Percentiles rank a stretch among this genome's conserved stretches.
Evolutionary conservation across 2,329 filamentous ascomycete genomes (phyloP).

Genomic region (Epichloe aotearoae): DNA sequence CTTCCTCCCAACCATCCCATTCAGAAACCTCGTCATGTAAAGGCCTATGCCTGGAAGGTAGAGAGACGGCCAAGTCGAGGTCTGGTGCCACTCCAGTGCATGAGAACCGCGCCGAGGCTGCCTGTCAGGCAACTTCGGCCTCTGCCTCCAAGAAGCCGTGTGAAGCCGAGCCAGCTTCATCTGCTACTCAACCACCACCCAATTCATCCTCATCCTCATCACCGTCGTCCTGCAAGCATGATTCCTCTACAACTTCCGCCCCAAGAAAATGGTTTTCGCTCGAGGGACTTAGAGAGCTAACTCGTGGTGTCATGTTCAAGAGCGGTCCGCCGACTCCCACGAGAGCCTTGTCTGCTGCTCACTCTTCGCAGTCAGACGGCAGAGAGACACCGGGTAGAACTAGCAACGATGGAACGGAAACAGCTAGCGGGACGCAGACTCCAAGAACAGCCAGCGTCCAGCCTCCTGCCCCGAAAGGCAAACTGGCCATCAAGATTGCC

Average conservation of each 20-base stretch:
- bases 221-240: constrained; percentile 25
- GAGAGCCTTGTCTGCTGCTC: constrained; percentile 61
- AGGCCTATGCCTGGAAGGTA: constrained; percentile 14
- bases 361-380: constrained; percentile 35
- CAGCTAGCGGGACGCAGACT: constrained; percentile 38
- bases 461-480: constrained; percentile 65
- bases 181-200: constrained; percentile 1
- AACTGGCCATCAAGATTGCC: constrained; percentile 76
- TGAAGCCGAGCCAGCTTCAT: not conserved
- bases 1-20: constrained; percentile 35
- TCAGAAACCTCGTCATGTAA: constrained; percentile 18
- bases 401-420: constrained; percentile 28
- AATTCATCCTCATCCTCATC: constrained; percentile 6
- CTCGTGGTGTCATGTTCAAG: constrained; percentile 61
- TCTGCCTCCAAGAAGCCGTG: not conserved
- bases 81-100: not conserved
- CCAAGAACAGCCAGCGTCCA: constrained; percentile 42
- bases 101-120: not conserved
- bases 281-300: constrained; percentile 75
- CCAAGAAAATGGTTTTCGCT: constrained; percentile 46
- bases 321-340: constrained; percentile 86
- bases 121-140: not conserved
- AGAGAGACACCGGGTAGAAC: constrained; percentile 26
- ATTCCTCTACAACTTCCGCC: constrained; percentile 31
- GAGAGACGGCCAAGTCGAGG: constrained; percentile 11